Evolutionary conservation across 768 basidiomycete species (phyloP), one percentile per base, ranked within the genome.

Genomic region (Pisolithus marmoratus): DNA sequence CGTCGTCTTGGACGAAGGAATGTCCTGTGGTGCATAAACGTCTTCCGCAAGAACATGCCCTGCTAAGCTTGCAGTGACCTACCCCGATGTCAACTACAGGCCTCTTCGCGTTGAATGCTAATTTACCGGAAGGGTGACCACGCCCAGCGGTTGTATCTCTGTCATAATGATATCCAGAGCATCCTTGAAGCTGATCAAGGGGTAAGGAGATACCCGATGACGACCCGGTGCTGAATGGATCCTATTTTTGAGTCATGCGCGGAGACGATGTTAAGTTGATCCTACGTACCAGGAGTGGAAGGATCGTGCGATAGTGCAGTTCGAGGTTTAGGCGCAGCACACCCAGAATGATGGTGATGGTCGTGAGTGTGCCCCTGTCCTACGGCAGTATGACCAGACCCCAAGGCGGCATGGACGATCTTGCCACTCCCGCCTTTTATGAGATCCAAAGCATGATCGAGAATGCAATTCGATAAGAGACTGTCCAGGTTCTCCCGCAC

Each of bases 11-110:
- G 77, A 77, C 4, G 65, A 63, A 3, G 92, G 92, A 0, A 88
- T 77, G 59, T 88, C 72, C 29, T 78, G 73, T 1, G 80, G 71
- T 4, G 90, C 83, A 54, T 74, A 70, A 4, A 94, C 81, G 51
- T 90, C 82, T 63, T 90, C 83, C 0, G 89, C 88, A 1, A 94
- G 75, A 22, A 92, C 75, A 55, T 83, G 74, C 0, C 87, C 90
- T 23, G 74, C 68, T n/a, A 95, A 71, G 1, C 63, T 57, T 5
- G 75, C 60, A 9, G 76, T 74, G 3, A 93, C 86, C 86, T 90
- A 47, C 34, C 5, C 46, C 44, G 5, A 42, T 27, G 48, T 52
- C 6, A 48, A 41, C 12, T 2, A 31, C 15, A 29, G 9, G 19
- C 17, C 12, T 37, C 14, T 19, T 15, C 4, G 8, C 22, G 5